Conservation (phyloP, 148 eudicot species). For the Cornus florida region DNA sequence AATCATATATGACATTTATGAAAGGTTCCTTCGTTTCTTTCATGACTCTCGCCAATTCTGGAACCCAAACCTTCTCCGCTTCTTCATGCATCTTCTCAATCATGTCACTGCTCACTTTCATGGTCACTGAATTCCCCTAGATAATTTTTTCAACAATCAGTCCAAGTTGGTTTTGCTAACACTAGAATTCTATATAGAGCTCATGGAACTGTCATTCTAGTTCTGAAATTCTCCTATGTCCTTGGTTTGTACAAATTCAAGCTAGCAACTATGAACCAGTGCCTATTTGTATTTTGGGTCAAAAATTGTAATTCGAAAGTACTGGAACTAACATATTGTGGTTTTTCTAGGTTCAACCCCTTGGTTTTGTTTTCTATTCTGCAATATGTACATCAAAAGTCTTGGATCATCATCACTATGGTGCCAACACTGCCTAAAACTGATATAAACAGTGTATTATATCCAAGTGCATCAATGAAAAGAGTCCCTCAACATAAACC, state of each 20-base stretch:
- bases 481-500: neutral
- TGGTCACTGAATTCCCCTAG: slow-evolving; percentile 78
- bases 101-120: slow-evolving; percentile 66
- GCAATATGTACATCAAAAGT: neutral
- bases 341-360: neutral
- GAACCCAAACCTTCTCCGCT: slow-evolving; percentile 62
- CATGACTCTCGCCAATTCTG: slow-evolving; percentile 53
- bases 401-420: neutral
- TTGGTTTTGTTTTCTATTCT: neutral
- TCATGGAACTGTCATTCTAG: neutral
- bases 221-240: neutral
- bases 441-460: neutral
- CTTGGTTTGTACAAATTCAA: neutral
- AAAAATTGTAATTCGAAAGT: no score
- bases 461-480: neutral
- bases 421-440: neutral
- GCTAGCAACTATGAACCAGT: no score
- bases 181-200: neutral
- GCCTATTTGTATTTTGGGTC: neutral
- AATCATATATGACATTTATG: slow-evolving; percentile 73
- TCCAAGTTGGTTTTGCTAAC: neutral
- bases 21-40: slow-evolving; percentile 71
- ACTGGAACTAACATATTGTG: neutral
- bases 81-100: slow-evolving; percentile 57
- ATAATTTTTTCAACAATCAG: neutral